phyloP scores from a whole-genome alignment of 139 green algal genomes.

The Yamagishiella unicocca region DNA sequence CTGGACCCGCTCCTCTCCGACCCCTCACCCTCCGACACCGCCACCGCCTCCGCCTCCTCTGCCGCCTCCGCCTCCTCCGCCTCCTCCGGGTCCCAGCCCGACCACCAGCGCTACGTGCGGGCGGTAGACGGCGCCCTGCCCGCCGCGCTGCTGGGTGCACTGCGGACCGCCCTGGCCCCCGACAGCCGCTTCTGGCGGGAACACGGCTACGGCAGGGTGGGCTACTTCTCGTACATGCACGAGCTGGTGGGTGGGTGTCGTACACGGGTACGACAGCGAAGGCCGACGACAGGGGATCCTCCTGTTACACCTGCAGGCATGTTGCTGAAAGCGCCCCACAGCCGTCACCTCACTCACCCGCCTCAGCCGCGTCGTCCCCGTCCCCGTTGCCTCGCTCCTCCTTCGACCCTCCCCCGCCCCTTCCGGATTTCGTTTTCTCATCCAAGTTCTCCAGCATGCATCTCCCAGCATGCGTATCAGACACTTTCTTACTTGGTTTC shows the following conservation, averaged over 20 bases:
- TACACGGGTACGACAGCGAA: too few relatives aligned
- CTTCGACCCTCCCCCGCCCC: background rate
- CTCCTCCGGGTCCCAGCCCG: background rate
- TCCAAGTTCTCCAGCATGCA: too few relatives aligned
- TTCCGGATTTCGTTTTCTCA: background rate
- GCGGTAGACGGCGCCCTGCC: conserved; percentile 55
- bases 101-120: background rate
- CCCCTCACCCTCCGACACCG: background rate
- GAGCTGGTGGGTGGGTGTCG: conserved; percentile 36
- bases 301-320: too few relatives aligned
- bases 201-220: conserved; percentile 54
- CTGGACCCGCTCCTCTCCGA: background rate
- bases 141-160: conserved; percentile 28
- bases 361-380: background rate
- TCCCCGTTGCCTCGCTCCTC: background rate
- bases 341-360: too few relatives aligned
- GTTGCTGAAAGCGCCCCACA: too few relatives aligned
- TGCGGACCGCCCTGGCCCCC: conserved; percentile 54
- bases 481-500: too few relatives aligned
- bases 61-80: background rate
- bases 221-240: conserved; percentile 70
- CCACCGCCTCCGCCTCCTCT: background rate
- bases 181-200: conserved; percentile 49
- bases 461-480: too few relatives aligned
- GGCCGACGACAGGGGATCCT: too few relatives aligned